These are phyloP conservation scores for Cyclotella choctawhatcheeana DNA, from an alignment of 108 stramenopile genomes.

Conservation along the genomic window DNA sequence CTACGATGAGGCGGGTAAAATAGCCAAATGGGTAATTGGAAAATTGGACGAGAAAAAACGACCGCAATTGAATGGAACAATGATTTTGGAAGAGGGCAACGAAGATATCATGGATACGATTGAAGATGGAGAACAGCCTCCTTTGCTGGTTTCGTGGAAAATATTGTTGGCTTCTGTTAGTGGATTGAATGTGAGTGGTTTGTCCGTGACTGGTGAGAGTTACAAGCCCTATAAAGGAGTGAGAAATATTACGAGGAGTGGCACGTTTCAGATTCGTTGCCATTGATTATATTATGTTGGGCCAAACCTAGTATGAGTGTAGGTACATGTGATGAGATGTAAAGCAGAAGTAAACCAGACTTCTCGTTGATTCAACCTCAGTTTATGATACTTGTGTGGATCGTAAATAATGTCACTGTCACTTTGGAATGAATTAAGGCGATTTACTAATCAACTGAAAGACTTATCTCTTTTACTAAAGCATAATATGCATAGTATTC, in stretches of 20 bases:
- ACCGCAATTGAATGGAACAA: conserved; percentile 62
- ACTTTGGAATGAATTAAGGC: no score
- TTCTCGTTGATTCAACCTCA: no score
- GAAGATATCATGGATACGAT: conserved; percentile 21
- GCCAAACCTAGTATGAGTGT: no score
- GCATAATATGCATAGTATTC: no score
- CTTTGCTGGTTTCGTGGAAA: conserved; percentile 92
- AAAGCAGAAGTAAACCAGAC: no score
- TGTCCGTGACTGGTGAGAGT: conserved; percentile 89
- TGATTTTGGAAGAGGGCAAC: conserved; percentile 54
- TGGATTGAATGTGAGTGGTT: conserved; percentile 90
- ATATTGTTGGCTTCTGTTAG: conserved; percentile 93
- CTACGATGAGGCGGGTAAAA: conserved; percentile 97
- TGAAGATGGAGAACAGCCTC: conserved; percentile 78
- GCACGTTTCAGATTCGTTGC: conserved; percentile 86
- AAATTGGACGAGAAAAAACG: conserved; percentile 78
- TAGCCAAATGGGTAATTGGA: conserved; percentile 93
- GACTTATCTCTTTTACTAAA: no score
- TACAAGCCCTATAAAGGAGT: conserved; percentile 99
- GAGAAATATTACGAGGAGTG: conserved; percentile 87
- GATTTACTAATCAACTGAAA: no score
- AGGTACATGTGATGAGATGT: background rate
- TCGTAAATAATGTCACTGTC: no score
- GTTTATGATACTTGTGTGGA: no score
- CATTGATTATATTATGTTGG: no score